A percentile compares a stretch with the other conserved stretches of the same genome.
phyloP scores from a whole-genome alignment of 306 rosid species.

The Crotalaria pallida region DNA sequence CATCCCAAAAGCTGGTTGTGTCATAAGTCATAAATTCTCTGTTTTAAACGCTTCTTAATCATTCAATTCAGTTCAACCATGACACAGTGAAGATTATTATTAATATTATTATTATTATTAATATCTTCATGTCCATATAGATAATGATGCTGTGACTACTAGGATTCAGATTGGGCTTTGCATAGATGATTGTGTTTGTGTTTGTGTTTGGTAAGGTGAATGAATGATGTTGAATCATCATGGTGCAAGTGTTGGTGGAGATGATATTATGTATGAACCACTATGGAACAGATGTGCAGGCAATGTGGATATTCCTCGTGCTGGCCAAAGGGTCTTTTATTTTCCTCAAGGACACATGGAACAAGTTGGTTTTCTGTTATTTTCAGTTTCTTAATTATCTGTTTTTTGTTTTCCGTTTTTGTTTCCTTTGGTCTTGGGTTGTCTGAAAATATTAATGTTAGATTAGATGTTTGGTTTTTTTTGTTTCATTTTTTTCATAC shows the following conservation, averaged over 20 bases:
- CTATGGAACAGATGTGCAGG: slow-evolving; percentile 87
- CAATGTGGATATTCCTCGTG: slow-evolving; percentile 65
- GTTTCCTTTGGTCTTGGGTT: neutral
- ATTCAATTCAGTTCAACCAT: slow-evolving; percentile 2
- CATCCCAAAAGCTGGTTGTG: slow-evolving; percentile 12
- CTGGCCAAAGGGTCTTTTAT: slow-evolving; percentile 55
- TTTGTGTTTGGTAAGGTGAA: neutral
- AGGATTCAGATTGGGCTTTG: neutral
- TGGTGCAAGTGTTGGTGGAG: neutral
- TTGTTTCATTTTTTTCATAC: neutral
- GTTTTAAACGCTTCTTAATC: slow-evolving; percentile 6
- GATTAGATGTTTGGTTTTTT: neutral
- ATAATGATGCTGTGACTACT: neutral
- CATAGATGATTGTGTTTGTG: no score
- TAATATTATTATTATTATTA: neutral
- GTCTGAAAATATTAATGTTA: neutral
- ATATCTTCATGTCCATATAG: neutral
- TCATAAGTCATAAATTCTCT: neutral
- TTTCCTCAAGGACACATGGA: slow-evolving; percentile 93
- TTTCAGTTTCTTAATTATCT: neutral
- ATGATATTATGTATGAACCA: slow-evolving; percentile 51
- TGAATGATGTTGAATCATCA: neutral
- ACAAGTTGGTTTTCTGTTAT: slow-evolving; percentile 39
- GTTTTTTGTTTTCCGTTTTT: neutral
- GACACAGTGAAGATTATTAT: slow-evolving; percentile 5